phyloP scores from a whole-genome alignment of 2,329 filamentous ascomycete genomes.

The Pseudogymnoascus pannorum region DNA sequence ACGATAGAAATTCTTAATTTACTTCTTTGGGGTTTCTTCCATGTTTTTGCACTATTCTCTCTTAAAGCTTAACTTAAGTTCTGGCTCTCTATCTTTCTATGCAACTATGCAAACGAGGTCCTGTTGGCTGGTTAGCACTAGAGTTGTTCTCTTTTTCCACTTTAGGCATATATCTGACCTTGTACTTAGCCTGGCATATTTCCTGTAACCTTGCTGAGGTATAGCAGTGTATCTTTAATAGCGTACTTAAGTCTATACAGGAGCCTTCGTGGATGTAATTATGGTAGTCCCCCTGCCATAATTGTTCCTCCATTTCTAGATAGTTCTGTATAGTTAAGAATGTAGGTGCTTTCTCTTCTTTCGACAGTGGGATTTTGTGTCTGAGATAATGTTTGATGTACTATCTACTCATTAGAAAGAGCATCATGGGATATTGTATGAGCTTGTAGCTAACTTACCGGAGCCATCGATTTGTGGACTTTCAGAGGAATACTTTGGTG shows the following conservation, averaged over 20 bases:
- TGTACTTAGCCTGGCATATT: constrained; percentile 17
- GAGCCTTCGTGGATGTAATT: constrained; percentile 16
- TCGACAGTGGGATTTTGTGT: constrained; percentile 15
- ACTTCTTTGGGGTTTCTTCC: constrained; percentile 16
- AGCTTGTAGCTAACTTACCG: constrained; percentile 13
- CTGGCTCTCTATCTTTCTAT: constrained; percentile 17
- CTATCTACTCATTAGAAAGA: constrained; percentile 17
- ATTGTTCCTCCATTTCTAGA: constrained; percentile 15
- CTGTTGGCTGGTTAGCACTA: constrained; percentile 13
- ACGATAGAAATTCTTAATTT: constrained; percentile 13
- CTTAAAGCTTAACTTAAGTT: constrained; percentile 18
- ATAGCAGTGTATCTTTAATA: constrained; percentile 19
- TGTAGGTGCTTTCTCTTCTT: constrained; percentile 15
- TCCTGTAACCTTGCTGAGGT: constrained; percentile 16
- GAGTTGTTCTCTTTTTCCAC: constrained; percentile 10
- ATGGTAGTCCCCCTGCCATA: constrained; percentile 14
- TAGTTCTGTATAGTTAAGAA: constrained; percentile 18
- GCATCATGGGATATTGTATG: constrained; percentile 16
- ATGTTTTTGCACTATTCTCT: constrained; percentile 17
- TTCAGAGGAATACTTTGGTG: constrained; percentile 14
- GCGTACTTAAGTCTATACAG: constrained; percentile 15
- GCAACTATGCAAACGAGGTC: constrained; percentile 17
- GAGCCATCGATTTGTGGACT: constrained; percentile 17
- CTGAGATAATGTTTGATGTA: constrained; percentile 17
- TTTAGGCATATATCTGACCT: constrained; percentile 17